phyloP scores from a whole-genome alignment of 2,329 filamentous ascomycete genomes.

The Myrmaecium sp. region DNA sequence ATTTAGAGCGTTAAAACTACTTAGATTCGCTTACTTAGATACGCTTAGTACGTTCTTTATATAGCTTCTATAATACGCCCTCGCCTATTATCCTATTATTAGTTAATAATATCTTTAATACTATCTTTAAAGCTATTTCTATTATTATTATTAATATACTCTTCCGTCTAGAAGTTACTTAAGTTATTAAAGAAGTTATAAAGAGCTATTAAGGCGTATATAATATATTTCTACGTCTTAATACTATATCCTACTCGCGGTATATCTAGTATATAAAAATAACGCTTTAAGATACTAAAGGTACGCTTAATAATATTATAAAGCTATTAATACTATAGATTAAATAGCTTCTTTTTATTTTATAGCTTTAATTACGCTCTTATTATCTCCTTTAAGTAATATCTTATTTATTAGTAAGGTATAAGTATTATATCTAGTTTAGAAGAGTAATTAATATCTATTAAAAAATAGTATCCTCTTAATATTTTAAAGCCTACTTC shows the following conservation, averaged over 20 bases:
- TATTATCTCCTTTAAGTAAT: constrained; percentile 2
- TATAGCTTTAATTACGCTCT: too few relatives aligned
- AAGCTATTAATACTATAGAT: constrained; percentile 1
- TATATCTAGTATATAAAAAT: constrained; percentile 1
- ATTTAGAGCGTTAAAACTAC: too few relatives aligned
- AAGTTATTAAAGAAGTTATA: constrained; percentile 3
- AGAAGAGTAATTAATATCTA: constrained; percentile 1
- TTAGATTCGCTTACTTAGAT: too few relatives aligned
- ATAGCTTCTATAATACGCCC: too few relatives aligned
- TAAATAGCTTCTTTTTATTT: constrained; percentile 1
- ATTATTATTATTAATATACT: too few relatives aligned
- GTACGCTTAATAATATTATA: constrained; percentile 2
- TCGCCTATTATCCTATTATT: too few relatives aligned
- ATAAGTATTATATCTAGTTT: neutral
- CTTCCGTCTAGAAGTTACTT: too few relatives aligned
- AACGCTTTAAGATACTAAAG: constrained; percentile 3
- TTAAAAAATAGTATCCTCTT: neutral
- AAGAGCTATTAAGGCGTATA: constrained; percentile 1
- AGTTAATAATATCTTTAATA: too few relatives aligned
- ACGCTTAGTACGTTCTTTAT: too few relatives aligned
- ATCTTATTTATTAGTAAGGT: neutral
- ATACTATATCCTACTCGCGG: constrained; percentile 1
- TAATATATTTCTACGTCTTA: constrained; percentile 1
- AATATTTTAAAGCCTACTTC: neutral
- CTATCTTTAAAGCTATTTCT: too few relatives aligned